Evolutionary conservation across 441 rosid species (phyloP), one percentile per base, ranked within the genome.

Genomic region (Daphne laureola): DNA sequence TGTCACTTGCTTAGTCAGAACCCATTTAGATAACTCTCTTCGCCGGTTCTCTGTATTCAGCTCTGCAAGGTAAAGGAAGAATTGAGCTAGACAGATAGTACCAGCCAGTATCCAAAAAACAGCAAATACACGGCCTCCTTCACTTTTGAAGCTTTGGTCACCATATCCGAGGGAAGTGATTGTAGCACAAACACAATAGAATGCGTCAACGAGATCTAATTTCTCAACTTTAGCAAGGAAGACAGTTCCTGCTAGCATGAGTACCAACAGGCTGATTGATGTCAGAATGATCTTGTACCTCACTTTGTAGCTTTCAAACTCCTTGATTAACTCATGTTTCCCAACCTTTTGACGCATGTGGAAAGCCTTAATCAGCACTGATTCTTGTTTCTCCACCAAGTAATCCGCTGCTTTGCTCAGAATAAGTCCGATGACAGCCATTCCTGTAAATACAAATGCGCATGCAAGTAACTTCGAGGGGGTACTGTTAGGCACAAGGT

Each of bases 91-190:
- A 40, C 82, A 74, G 41, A 75, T 14, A 8, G 89, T 83, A 45
- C 86, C 73, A 4, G 74, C 68, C 55, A 75, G 53, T 59, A 88
- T 88, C 86, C 89, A 88, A 51, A 81, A 17, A 54, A 78, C 65
- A 14, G 82, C 94, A 27, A 88, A 88, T 17, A 59, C 3, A 6
- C 94, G 91, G 4, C 94, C 94, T 0, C 54, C 41, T 14, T 16
- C 14, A 0, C 84, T 76, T 17, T 62, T 68, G 69, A 88, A 88
- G 74, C 91, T 88, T 62, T 51, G 46, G 54, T 88, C 96, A 0
- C 96, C 96, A 61, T 75, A 88, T 12, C 96, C 94, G 46, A 85
- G 62, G n/a, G 96, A 78, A 0, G 94, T 85, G 62, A 88, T 51
- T 0, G 96, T 79, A 15, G 94, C 68, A 60, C 87, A 85, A 17